Conservation (phyloP, 2,329 filamentous ascomycete species). For the Sarocladium oryzae region DNA sequence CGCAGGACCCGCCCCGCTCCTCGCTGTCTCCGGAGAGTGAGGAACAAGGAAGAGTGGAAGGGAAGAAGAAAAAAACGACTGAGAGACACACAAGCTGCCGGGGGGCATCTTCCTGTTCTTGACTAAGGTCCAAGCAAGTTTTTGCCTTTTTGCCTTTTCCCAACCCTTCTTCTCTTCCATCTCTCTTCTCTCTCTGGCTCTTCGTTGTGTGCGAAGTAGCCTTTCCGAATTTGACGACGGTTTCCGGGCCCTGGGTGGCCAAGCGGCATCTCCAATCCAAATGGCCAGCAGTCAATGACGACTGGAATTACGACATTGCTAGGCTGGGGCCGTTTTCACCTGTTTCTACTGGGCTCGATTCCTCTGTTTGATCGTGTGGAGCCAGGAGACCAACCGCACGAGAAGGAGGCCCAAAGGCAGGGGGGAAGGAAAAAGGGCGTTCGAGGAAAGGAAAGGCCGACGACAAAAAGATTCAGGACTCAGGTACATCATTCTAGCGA, state of each 20-base stretch:
- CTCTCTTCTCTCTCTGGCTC: constrained; percentile 5
- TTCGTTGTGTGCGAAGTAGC: neutral
- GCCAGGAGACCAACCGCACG: neutral
- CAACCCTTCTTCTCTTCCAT: constrained; percentile 10
- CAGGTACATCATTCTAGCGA: neutral
- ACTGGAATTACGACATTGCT: neutral
- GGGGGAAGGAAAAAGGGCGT: neutral
- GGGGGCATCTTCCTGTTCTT: neutral
- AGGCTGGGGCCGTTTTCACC: neutral
- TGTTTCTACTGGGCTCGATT: neutral
- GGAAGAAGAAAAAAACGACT: neutral
- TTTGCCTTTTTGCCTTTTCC: constrained; percentile 13
- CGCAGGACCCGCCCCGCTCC: constrained; percentile 2
- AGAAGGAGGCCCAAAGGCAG: neutral
- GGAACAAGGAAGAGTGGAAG: neutral
- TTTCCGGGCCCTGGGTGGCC: neutral
- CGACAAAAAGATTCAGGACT: constrained; percentile 3
- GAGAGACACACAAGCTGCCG: neutral
- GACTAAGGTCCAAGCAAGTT: neutral
- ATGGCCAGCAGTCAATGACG: neutral
- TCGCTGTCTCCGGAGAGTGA: neutral
- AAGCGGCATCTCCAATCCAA: neutral
- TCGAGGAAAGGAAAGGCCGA: neutral
- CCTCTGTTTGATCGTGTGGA: too few species aligned
- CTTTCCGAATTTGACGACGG: neutral